Evolutionary conservation across 2,329 filamentous ascomycete genomes (phyloP).

Genomic region (Fusarium dimerum): DNA sequence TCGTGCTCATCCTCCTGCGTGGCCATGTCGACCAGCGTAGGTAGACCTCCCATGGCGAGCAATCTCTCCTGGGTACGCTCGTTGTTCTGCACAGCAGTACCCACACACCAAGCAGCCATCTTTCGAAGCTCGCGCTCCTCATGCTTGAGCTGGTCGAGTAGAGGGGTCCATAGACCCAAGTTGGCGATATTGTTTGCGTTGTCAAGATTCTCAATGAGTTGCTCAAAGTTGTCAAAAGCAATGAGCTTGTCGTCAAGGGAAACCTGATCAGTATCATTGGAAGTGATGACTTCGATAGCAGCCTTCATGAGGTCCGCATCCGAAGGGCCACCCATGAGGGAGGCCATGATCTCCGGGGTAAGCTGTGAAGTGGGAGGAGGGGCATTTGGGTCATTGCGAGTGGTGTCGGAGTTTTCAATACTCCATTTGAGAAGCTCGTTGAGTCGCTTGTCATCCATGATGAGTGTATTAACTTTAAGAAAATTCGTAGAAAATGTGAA

Average conservation of each 20-base stretch:
- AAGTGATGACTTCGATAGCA: conserved; percentile 74
- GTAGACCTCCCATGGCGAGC: conserved; percentile 65
- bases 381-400: conserved; percentile 33
- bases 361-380: conserved; percentile 46
- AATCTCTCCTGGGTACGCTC: conserved; percentile 76
- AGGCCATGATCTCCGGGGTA: conserved; percentile 69
- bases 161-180: conserved; percentile 77
- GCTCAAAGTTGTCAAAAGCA: conserved; percentile 94
- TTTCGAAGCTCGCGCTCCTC: conserved; percentile 71
- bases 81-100: conserved; percentile 97
- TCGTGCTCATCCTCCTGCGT: conserved; percentile 59
- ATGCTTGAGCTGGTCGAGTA: conserved; percentile 69
- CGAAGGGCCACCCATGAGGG: conserved; percentile 80
- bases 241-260: conserved; percentile 74
- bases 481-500: conserved; percentile 1
- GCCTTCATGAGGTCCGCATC: conserved; percentile 92
- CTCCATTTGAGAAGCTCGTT: conserved; percentile 82
- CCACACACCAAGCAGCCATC: conserved; percentile 93
- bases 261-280: conserved; percentile 56
- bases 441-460: conserved; percentile 57
- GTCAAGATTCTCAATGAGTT: conserved; percentile 88
- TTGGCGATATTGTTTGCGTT: conserved; percentile 93
- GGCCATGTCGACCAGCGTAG: conserved; percentile 66
- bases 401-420: conserved; percentile 49
- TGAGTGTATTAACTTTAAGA: conserved; percentile 11